Evolutionary conservation across 1,284 basidiomycete genomes (phyloP), one percentile per base, ranked within the genome.

Genomic region (Anthracocystis setariae): DNA sequence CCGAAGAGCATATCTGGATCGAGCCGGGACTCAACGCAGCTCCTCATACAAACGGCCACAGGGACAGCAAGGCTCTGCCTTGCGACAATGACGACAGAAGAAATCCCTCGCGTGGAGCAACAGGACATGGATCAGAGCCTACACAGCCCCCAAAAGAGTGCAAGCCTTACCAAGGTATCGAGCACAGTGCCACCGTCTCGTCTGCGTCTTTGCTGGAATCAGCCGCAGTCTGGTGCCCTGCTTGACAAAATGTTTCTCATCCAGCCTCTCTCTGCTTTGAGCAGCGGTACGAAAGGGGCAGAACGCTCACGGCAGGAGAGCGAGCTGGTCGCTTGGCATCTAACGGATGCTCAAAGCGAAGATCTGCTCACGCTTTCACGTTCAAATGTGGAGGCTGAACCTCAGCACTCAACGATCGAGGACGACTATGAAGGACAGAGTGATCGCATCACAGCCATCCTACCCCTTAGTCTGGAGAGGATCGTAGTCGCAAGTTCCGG

Each of bases 381-480:
- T 17, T 33, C 51, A 21, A 27, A 21, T 8, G 5, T 27, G 24
- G 27, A 3, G 18, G 51, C 33, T 4, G 33, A 21, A 10, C 3
- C 44, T 21, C 40, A 21, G 9, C 18, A 15, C 12, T 12, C 25
- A 4, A 9, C 20, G n/a, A 7, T 5, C n/a, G n/a, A 3, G 17
- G 18, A 24, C 20, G 18, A 15, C 25, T 15, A 9, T 20, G 13
- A n/a, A 1, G 8, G 17, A 15, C 18, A 3, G n/a, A 35, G 21
- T 2, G 29, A 50, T 17, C 47, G 48, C 27, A 51, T 73, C 15
- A 64, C 70, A 0, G 60, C 60, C 5, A 8, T 68, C 0, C 42
- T 73, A 20, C 71, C 71, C 32, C 57, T 73, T 23, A 73, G 61
- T 21, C 55, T 73, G 35, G 71, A 73, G 38, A 52, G 55, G 10